Evolutionary conservation across 139 green algal species (phyloP), one percentile per base, ranked within the genome.

Genomic region (Nannochloris sp.): DNA sequence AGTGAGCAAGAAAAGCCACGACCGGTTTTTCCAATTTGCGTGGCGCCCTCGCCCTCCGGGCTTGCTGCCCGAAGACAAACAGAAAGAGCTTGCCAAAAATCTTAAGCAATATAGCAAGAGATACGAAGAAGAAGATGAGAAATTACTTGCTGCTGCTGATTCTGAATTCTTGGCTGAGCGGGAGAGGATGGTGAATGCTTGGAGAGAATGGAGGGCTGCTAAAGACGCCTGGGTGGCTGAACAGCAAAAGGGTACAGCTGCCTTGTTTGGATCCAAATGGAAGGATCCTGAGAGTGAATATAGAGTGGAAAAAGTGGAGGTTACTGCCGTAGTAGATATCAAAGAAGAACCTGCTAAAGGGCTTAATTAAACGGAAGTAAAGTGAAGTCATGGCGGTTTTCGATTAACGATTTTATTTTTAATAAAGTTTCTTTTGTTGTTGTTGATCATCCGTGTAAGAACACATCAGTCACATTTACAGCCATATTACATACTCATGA

Each of bases 71-170:
- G 23, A 71, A 30, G 91, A 96, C 74, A 86, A 94, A 78, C 86
- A 96, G 67, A 73, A 67, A n/a, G 87, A 96, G 65, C 89, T 99
- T 60, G 30, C 45, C 19, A 96, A 95, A 78, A 91, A 95, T 83
- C 82, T 98, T 54, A 91, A 91, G 67, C 73, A 81, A 57, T 97
- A 95, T 81, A 85, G 67, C 78, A 97, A 97, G 79, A 72, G 73
- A 38, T 98, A 94, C 76, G 89, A 97, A 46, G 88, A 95, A 81
- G 85, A 96, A 72, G 91, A 98, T 74, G 88, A 96, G 77, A 77
- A 75, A 23, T 68, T 96, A 31, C 69, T 91, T 39, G 68, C 53
- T 30, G 76, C 89, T 81, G 80, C 81, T 15, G 87, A 95, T 58
- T 73, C 69, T 30, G 85, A 91, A 46, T 75, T 95, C 54, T 54